Conservation (phyloP, 345 rosid species). For the Eucalyptus urophylla region DNA sequence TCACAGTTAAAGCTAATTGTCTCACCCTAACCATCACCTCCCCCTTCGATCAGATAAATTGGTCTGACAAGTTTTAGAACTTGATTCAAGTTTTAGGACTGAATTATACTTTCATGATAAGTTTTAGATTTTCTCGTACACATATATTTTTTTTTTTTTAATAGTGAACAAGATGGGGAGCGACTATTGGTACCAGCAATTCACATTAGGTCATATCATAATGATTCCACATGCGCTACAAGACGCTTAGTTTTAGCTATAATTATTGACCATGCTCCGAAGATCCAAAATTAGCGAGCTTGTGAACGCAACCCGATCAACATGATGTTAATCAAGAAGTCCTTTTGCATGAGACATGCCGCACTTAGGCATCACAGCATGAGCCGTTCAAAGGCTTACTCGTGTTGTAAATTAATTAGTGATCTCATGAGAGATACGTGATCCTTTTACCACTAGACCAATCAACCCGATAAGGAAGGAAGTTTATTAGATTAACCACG, state of each 20-base stretch:
- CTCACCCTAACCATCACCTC: accelerated
- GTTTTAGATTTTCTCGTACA: accelerated
- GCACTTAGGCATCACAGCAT: accelerated
- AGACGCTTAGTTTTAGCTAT: background rate
- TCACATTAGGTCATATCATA: background rate
- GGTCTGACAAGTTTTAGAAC: accelerated
- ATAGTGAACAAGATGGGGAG: background rate
- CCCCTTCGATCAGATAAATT: accelerated
- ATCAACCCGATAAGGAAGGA: background rate
- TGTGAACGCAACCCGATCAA: background rate
- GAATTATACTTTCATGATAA: accelerated
- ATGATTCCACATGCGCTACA: accelerated
- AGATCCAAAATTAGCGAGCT: background rate
- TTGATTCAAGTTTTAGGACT: accelerated
- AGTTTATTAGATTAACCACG: background rate
- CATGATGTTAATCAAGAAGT: background rate
- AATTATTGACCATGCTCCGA: background rate
- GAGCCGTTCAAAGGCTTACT: background rate
- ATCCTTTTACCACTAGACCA: too few species aligned
- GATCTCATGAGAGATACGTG: background rate
- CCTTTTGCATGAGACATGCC: background rate
- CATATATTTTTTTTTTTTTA: accelerated
- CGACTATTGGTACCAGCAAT: accelerated
- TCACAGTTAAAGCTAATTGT: accelerated
- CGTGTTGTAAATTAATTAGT: background rate